A percentile compares a stretch with the other conserved stretches of the same genome.
phyloP scores from a whole-genome alignment of 179 eudicot species.

The Beta corolliflora region DNA sequence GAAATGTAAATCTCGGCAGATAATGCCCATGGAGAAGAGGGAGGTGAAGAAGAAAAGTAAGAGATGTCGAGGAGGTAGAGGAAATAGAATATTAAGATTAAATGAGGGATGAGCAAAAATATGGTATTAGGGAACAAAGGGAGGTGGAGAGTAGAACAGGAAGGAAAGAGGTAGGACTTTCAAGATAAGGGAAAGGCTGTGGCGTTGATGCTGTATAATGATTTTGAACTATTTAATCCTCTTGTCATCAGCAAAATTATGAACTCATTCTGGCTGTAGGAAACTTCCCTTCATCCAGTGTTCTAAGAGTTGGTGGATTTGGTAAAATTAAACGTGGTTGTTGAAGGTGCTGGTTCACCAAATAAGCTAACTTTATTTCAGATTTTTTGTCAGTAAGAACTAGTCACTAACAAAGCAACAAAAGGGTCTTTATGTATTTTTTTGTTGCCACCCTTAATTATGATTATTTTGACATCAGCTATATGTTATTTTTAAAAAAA shows the following conservation, averaged over 20 bases:
- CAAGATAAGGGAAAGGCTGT: not conserved
- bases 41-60: not conserved
- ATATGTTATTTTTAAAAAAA: too few species aligned
- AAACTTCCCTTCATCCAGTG: not conserved
- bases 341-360: constrained; percentile 8
- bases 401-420: not conserved
- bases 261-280: too few species aligned
- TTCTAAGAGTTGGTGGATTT: not conserved
- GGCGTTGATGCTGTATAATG: not conserved
- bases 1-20: not conserved
- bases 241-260: not conserved
- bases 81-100: not conserved
- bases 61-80: not conserved
- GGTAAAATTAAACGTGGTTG: not conserved
- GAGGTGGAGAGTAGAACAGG: not conserved
- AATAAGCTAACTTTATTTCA: not conserved
- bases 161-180: not conserved
- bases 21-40: constrained; percentile 21
- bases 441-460: not conserved
- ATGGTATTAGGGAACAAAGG: not conserved
- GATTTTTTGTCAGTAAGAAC: too few species aligned
- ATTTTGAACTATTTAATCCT: not conserved
- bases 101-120: not conserved
- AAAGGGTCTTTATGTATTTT: not conserved
- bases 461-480: too few species aligned